Percentiles rank a stretch among this genome's conserved stretches.
These are phyloP conservation scores for Metschnikowia continentalis DNA, from an alignment of 805 yeast genomes.

Conservation along the genomic window DNA sequence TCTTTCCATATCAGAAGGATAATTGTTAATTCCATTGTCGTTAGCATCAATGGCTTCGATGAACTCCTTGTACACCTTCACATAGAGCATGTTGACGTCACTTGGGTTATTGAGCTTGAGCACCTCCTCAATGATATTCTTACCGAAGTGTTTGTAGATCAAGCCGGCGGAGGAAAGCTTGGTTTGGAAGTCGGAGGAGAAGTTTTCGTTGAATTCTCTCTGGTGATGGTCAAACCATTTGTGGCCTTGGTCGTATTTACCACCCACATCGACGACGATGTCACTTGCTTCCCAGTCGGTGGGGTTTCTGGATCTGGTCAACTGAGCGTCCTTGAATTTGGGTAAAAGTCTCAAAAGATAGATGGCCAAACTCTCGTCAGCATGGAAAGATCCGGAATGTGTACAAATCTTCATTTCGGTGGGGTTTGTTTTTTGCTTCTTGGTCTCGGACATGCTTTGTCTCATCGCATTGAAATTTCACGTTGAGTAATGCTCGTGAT, in stretches of 20 bases:
- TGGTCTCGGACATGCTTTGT: constrained; percentile 19
- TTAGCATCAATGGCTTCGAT: constrained; percentile 93
- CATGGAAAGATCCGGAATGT: constrained; percentile 92
- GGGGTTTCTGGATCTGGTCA: constrained; percentile 82
- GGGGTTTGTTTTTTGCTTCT: constrained; percentile 18
- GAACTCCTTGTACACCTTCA: constrained; percentile 78
- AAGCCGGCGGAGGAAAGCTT: constrained; percentile 93
- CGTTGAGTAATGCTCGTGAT: constrained; percentile 8
- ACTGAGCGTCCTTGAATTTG: constrained; percentile 56
- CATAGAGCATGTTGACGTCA: constrained; percentile 58
- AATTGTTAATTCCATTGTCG: constrained; percentile 86
- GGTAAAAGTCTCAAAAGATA: constrained; percentile 76
- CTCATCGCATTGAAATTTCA: not conserved
- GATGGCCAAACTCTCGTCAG: constrained; percentile 94
- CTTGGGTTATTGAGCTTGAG: constrained; percentile 37
- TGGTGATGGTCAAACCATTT: constrained; percentile 96
- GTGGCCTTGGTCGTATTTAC: constrained; percentile 69
- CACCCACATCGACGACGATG: constrained; percentile 93
- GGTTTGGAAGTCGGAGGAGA: constrained; percentile 59
- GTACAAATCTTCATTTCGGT: constrained; percentile 65
- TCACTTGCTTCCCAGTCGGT: constrained; percentile 81
- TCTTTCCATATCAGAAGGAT: constrained; percentile 50
- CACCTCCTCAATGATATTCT: constrained; percentile 56
- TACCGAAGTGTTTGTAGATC: constrained; percentile 82
- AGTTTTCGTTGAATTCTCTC: constrained; percentile 78